Evolutionary conservation across 179 eudicot genomes (phyloP).

Genomic region (Vitellaria paradoxa): DNA sequence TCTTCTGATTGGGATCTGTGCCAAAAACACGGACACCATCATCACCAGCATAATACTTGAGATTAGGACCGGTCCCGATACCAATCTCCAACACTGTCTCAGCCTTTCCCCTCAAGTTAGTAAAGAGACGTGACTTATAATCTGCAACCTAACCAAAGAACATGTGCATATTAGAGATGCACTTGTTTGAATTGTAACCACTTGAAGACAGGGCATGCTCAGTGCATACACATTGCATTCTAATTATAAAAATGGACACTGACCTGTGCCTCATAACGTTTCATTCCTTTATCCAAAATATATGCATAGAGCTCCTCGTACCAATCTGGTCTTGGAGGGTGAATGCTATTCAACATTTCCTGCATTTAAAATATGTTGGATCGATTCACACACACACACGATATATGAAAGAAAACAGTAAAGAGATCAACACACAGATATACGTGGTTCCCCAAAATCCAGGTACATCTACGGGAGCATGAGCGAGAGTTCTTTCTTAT

Average conservation of each 20-base stretch:
- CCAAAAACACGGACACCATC: conserved; percentile 45
- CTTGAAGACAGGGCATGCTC: conserved; percentile 1
- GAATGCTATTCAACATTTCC: conserved; percentile 55
- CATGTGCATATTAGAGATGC: neutral
- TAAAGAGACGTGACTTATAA: conserved; percentile 68
- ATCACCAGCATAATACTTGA: conserved; percentile 64
- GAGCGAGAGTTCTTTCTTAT: too few species aligned
- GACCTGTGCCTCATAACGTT: conserved; percentile 75
- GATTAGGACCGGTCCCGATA: conserved; percentile 88
- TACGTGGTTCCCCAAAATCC: too few species aligned
- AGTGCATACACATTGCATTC: neutral
- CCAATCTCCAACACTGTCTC: conserved; percentile 71
- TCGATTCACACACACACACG: too few species aligned
- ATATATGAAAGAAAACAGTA: too few species aligned
- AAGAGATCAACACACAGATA: too few species aligned
- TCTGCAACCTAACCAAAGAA: conserved; percentile 52
- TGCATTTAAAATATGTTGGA: conserved; percentile 20
- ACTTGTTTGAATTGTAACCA: neutral
- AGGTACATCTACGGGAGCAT: too few species aligned
- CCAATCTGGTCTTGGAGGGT: conserved; percentile 86
- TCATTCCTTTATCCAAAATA: conserved; percentile 44
- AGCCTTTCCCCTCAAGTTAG: conserved; percentile 56
- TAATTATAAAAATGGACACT: neutral
- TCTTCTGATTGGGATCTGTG: conserved; percentile 74
- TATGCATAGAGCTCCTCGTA: conserved; percentile 86